Conservation (phyloP, 1,284 basidiomycete genomes). For the Cryptococcus hybrid region DNA sequence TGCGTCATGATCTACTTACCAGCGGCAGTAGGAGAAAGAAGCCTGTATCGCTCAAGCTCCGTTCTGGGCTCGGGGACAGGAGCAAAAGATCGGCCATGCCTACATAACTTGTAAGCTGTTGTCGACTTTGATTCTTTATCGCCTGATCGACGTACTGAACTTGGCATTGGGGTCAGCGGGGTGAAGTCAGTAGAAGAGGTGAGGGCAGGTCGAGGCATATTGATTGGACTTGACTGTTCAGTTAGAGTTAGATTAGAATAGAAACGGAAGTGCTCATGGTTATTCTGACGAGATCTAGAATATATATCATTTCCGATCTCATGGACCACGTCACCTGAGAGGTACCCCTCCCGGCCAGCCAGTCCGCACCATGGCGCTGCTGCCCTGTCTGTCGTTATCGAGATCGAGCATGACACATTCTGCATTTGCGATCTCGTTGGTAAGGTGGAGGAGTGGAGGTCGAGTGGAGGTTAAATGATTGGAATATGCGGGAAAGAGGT, state of each 20-base stretch:
- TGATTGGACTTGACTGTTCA: neutral
- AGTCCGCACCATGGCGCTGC: too few relatives aligned
- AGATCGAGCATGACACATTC: too few relatives aligned
- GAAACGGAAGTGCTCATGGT: too few relatives aligned
- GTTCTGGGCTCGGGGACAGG: slow-evolving; percentile 18
- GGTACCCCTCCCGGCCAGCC: slow-evolving; percentile 15
- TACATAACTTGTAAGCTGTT: neutral
- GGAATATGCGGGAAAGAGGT: too few relatives aligned
- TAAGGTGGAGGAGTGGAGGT: too few relatives aligned
- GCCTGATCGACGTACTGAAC: slow-evolving; percentile 1
- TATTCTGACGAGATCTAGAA: too few relatives aligned
- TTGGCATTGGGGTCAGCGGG: slow-evolving; percentile 1
- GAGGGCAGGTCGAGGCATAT: slow-evolving; percentile 3
- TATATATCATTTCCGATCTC: too few relatives aligned
- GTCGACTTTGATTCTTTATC: neutral
- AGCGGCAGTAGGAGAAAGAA: slow-evolving; percentile 53
- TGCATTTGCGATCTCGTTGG: too few relatives aligned
- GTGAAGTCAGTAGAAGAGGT: slow-evolving; percentile 5
- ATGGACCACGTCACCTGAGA: too few relatives aligned
- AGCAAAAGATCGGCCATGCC: slow-evolving; percentile 18
- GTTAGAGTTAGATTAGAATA: neutral
- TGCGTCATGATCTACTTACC: slow-evolving; percentile 14
- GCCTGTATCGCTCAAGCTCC: slow-evolving; percentile 49
- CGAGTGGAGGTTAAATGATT: too few relatives aligned
- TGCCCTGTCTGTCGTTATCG: too few relatives aligned